Percentiles rank a stretch among this genome's conserved stretches.
phyloP scores from a whole-genome alignment of 1,139 yeast species.

The Nakaseomyces kungkrabaensis region DNA sequence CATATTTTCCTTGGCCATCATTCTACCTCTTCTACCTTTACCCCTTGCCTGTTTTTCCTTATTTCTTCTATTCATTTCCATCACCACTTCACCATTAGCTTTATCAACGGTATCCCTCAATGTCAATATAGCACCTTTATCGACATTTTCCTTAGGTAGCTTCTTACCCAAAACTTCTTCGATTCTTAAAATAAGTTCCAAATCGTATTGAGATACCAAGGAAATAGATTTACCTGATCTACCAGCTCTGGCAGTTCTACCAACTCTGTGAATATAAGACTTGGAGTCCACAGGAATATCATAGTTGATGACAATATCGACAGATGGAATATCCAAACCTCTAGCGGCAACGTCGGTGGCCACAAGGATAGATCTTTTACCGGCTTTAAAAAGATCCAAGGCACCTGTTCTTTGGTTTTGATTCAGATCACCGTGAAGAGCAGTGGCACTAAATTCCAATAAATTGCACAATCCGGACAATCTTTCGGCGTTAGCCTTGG shows the following conservation, averaged over 20 bases:
- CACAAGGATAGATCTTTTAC: slow-evolving; percentile 68
- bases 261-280: slow-evolving; percentile 94
- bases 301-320: slow-evolving; percentile 84
- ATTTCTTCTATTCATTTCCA: slow-evolving; percentile 67
- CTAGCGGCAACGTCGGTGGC: slow-evolving; percentile 99
- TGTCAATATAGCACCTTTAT: slow-evolving; percentile 66
- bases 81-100: slow-evolving; percentile 83
- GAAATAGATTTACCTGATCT: slow-evolving; percentile 88
- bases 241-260: slow-evolving; percentile 98
- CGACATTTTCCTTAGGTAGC: slow-evolving; percentile 74
- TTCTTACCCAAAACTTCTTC: slow-evolving; percentile 79
- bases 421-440: slow-evolving; percentile 87
- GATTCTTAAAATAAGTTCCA: slow-evolving; percentile 77
- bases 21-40: slow-evolving; percentile 32
- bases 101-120: slow-evolving; percentile 83
- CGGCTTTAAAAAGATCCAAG: slow-evolving; percentile 81
- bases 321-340: slow-evolving; percentile 93
- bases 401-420: slow-evolving; percentile 92
- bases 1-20: slow-evolving; percentile 32
- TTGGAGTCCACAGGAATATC: slow-evolving; percentile 98
- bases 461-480: slow-evolving; percentile 73
- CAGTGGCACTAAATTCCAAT: slow-evolving; percentile 81
- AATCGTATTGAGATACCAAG: slow-evolving; percentile 87
- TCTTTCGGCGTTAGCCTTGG: slow-evolving; percentile 92
- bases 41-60: slow-evolving; percentile 32